Percentiles rank a stretch among this genome's conserved stretches.
Evolutionary conservation across 176 grass and related monocot genomes (phyloP).

Genomic region (Alopecurus myosuroides): DNA sequence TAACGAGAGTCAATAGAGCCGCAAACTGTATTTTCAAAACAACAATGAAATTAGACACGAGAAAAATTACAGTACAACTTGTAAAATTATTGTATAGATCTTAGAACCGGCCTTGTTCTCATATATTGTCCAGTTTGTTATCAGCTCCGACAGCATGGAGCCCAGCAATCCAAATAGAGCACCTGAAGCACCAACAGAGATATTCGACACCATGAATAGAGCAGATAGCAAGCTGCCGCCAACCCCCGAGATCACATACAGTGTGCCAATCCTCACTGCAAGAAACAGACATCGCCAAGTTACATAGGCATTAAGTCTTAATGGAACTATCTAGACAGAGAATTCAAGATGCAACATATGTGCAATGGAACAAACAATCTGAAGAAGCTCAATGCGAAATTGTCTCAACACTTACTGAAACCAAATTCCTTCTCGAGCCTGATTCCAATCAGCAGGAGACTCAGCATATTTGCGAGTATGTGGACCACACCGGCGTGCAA

Average conservation of each 20-base stretch:
- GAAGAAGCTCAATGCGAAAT: neutral
- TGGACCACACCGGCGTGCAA: conserved; percentile 92
- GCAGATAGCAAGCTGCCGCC: conserved; percentile 92
- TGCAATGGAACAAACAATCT: neutral
- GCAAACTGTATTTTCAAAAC: conserved; percentile 47
- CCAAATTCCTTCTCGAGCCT: conserved; percentile 94
- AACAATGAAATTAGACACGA: conserved; percentile 23
- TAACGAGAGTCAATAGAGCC: conserved; percentile 65
- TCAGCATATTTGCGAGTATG: conserved; percentile 85
- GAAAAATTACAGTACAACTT: neutral
- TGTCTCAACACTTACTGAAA: conserved; percentile 51
- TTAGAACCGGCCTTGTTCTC: conserved; percentile 73
- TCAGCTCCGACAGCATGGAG: conserved; percentile 90
- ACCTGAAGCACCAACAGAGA: conserved; percentile 96
- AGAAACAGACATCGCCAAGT: conserved; percentile 14
- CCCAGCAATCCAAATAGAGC: conserved; percentile 96
- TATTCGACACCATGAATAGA: conserved; percentile 74
- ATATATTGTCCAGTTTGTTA: conserved; percentile 98
- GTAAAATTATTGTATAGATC: neutral
- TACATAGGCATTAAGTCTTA: neutral
- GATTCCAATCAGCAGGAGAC: conserved; percentile 84
- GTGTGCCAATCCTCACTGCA: conserved; percentile 76
- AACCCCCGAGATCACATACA: conserved; percentile 82
- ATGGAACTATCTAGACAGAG: neutral
- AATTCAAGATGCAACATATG: neutral